Evolutionary conservation across 164 flowering plant genomes (phyloP).

Genomic region (Akebia trifoliata): DNA sequence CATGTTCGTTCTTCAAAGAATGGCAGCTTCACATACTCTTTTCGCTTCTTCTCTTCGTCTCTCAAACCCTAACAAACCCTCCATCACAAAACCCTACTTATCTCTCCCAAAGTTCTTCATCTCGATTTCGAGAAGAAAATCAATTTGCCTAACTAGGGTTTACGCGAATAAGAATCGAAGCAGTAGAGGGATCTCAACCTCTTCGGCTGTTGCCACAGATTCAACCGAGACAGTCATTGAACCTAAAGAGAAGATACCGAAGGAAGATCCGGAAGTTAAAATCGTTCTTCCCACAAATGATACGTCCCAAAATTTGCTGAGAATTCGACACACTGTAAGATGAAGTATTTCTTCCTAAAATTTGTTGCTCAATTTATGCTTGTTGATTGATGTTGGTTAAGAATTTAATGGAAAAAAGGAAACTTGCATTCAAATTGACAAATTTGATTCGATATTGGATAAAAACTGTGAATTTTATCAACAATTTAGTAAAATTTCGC

Average conservation of each 20-base stretch:
- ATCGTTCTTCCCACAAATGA: conserved; percentile 79
- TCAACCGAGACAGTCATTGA: conserved; percentile 16
- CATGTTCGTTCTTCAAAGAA: conserved; percentile 10
- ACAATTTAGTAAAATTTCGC: no score
- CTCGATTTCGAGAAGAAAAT: conserved; percentile 13
- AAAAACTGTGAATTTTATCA: no score
- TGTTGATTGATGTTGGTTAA: not conserved
- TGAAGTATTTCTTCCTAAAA: not conserved
- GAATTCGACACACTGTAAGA: conserved; percentile 75
- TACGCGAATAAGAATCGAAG: not conserved
- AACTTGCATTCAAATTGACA: no score
- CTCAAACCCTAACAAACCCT: not conserved
- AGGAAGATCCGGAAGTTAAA: conserved; percentile 22
- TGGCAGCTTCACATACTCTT: conserved; percentile 12
- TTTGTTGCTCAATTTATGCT: not conserved
- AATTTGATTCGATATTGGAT: no score
- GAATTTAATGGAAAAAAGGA: not conserved
- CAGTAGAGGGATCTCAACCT: conserved; percentile 11
- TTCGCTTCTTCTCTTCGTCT: conserved; percentile 10
- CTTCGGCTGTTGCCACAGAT: conserved; percentile 33
- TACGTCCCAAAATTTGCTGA: conserved; percentile 58
- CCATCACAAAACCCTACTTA: not conserved
- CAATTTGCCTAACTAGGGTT: conserved; percentile 10
- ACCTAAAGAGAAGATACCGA: conserved; percentile 2
- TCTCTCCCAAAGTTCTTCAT: conserved; percentile 5